phyloP scores from a whole-genome alignment of 495 filamentous ascomycete species.

The Thermochaetoides thermophila region DNA sequence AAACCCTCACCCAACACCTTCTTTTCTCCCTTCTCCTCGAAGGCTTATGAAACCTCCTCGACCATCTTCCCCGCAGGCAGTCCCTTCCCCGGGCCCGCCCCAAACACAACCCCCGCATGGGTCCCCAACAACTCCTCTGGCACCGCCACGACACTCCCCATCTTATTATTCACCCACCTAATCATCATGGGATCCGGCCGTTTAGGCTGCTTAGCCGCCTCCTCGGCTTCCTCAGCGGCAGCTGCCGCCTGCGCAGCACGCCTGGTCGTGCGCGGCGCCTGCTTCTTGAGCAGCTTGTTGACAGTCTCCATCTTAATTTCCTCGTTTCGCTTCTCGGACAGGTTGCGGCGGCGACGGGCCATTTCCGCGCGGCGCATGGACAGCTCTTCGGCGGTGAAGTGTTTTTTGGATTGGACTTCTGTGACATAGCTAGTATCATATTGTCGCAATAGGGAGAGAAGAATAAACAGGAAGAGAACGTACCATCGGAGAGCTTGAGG shows the following conservation, averaged over 20 bases:
- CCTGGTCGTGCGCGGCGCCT: conserved; percentile 71
- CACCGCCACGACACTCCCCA: conserved; percentile 54
- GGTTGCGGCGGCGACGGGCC: conserved; percentile 84
- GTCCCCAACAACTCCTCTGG: conserved; percentile 69
- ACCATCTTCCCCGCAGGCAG: conserved; percentile 25
- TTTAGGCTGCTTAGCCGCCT: conserved; percentile 26
- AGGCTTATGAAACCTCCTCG: conserved; percentile 26
- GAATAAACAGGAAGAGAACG: not conserved
- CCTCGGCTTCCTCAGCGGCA: conserved; percentile 39
- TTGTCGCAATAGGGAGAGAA: not conserved
- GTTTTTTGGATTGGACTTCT: conserved; percentile 90
- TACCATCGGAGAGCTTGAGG: conserved; percentile 68
- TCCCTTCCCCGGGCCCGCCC: conserved; percentile 14
- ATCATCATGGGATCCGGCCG: conserved; percentile 55
- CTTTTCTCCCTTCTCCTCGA: no score
- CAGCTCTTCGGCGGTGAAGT: conserved; percentile 83
- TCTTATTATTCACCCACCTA: conserved; percentile 60
- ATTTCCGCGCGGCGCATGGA: conserved; percentile 93
- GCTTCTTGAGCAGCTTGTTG: conserved; percentile 90
- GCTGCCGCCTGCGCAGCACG: conserved; percentile 19
- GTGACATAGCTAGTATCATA: conserved; percentile 7
- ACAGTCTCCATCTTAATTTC: conserved; percentile 99
- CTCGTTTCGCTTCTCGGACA: conserved; percentile 96
- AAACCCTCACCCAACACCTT: not conserved
- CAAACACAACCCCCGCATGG: conserved; percentile 51